Evolutionary conservation across 2,329 filamentous ascomycete species (phyloP).

Genomic region (Decorospora gaudefroyi): DNA sequence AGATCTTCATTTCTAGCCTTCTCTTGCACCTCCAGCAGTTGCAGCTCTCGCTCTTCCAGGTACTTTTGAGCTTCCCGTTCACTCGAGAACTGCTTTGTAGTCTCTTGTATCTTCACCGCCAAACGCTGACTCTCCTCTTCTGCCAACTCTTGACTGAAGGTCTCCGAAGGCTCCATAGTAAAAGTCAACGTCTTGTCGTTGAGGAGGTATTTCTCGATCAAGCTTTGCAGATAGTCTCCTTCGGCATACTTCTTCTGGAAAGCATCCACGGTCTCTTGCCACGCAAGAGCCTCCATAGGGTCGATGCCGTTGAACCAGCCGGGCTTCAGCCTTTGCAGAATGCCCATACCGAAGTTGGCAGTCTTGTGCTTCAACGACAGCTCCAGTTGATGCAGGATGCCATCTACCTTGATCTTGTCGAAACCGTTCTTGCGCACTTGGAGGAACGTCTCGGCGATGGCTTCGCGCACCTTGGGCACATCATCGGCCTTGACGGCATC

Average conservation of each 20-base stretch:
- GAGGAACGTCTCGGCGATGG: constrained; percentile 71
- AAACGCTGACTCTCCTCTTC: constrained; percentile 77
- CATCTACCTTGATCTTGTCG: constrained; percentile 86
- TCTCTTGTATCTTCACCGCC: constrained; percentile 72
- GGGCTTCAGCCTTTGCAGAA: constrained; percentile 85
- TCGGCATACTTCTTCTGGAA: constrained; percentile 79
- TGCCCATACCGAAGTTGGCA: constrained; percentile 87
- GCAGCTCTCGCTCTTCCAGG: constrained; percentile 77
- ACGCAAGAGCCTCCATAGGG: constrained; percentile 86
- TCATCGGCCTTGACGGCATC: constrained; percentile 86
- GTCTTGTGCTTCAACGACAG: constrained; percentile 95
- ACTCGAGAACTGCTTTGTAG: constrained; percentile 69
- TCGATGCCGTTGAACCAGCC: constrained; percentile 96
- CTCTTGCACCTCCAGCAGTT: constrained; percentile 79
- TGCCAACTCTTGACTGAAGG: constrained; percentile 73
- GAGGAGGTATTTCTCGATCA: constrained; percentile 88
- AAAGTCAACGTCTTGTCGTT: constrained; percentile 88
- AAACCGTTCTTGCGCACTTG: constrained; percentile 77
- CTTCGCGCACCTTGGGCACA: constrained; percentile 74
- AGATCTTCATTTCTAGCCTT: constrained; percentile 83
- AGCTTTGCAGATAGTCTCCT: constrained; percentile 77
- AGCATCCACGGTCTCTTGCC: constrained; percentile 83
- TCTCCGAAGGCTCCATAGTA: constrained; percentile 85
- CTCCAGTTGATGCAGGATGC: constrained; percentile 90
- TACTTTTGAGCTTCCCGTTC: constrained; percentile 71